phyloP scores from a whole-genome alignment of 257 asterid genomes.

The Cinchona pubescens region DNA sequence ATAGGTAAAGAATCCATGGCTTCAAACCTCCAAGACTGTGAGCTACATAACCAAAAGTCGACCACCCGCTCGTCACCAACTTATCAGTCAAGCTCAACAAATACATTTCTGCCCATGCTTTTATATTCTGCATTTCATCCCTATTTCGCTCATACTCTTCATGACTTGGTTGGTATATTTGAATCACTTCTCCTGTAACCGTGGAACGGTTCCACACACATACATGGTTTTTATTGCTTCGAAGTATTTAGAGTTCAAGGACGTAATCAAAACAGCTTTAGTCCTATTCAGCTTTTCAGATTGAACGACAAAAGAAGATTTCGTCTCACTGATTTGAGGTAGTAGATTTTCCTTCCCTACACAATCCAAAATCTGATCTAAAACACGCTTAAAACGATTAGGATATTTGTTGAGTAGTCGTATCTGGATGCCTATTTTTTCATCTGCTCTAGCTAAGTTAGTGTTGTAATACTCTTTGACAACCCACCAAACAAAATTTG shows the following conservation, averaged over 20 bases:
- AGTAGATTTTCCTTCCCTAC: conserved; percentile 44
- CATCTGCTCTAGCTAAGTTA: conserved; percentile 54
- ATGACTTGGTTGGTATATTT: conserved; percentile 66
- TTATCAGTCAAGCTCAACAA: conserved; percentile 60
- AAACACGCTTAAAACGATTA: conserved; percentile 42
- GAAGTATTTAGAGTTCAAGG: conserved; percentile 49
- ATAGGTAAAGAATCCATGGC: conserved; percentile 73
- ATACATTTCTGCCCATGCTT: background rate
- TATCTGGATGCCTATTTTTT: conserved; percentile 61
- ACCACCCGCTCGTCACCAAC: conserved; percentile 71
- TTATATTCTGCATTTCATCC: conserved; percentile 22
- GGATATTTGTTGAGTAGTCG: conserved; percentile 39
- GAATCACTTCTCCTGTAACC: conserved; percentile 49
- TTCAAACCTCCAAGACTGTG: conserved; percentile 75
- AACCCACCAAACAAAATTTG: conserved; percentile 67
- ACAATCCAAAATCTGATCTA: conserved; percentile 62
- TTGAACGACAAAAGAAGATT: conserved; percentile 16
- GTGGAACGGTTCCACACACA: conserved; percentile 65
- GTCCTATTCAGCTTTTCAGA: conserved; percentile 30
- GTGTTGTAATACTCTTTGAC: conserved; percentile 55
- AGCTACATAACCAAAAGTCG: conserved; percentile 83
- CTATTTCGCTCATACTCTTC: conserved; percentile 56
- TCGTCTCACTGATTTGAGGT: conserved; percentile 34
- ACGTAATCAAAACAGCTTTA: conserved; percentile 48
- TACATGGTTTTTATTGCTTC: conserved; percentile 56